Evolutionary conservation across 2,329 filamentous ascomycete species (phyloP), one percentile per base, ranked within the genome.

Genomic region (Ophiostoma quercus): DNA sequence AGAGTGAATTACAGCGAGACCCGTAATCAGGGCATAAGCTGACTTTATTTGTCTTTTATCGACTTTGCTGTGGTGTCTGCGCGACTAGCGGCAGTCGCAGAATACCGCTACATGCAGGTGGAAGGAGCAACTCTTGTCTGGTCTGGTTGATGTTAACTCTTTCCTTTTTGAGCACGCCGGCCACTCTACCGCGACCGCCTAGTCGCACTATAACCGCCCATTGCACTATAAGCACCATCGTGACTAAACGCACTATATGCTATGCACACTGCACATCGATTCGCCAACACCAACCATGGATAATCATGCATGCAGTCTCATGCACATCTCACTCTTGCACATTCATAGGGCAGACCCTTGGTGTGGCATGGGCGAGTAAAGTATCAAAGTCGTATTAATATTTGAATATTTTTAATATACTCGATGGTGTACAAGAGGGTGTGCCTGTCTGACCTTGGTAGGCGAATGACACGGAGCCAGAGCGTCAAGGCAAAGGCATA

Each of bases 1-100:
- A 63, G 57, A 62, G 57, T 32, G 29, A 62, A 34, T 34, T 29
- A 34, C 12, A 62, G 29, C 32, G 29, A 63, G 29, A 63, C 60
- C 60, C 29, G 60, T 63, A 63, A 37, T 37, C 60, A 39, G n/a
- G 57, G 57, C 25, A 63, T 63, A 63, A 63, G 29, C 60, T 37
- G 60, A 57, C n/a, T 57, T 25, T 25, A 57, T 57, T 57, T 8
- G 51, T 25, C 14, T 32, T 63, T 63, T 63, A 34, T 63, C 60
- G 29, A 63, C 60, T 39, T 63, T 34, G 29, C 60, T 63, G 16
- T 37, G 9, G n/a, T 63, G 60, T 63, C 60, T 63, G 16, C 60
- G 37, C 60, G 32, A 37, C 60, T 63, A 63, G 60, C 32, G 60
- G 60, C 60, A 37, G 60, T 63, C 60, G 60, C 32, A 63, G 60